Base-by-base conservation (phyloP, 257 asterid species). In the Forsythia suspensa region DNA sequence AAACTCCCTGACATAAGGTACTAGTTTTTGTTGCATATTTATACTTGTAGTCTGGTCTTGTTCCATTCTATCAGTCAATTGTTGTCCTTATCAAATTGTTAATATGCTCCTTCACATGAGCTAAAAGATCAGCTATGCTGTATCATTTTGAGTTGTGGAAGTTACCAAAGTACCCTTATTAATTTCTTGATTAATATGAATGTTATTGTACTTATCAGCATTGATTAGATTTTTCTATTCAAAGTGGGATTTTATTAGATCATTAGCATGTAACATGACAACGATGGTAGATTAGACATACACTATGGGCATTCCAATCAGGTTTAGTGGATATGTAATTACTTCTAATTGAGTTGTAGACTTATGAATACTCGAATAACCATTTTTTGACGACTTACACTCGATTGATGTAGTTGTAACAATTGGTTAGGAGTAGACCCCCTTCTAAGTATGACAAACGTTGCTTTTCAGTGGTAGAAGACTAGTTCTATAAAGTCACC, bases 1-100 rank as follows among this genome's bases (percentile, higher is more conserved):
- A 85, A 71, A 86, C 87, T 88, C 84, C 73, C 80, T 89, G 90
- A 89, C 94, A 89, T 71, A 83, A 82, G 84, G 75, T 77, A 83
- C 76, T 70, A 18, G 76, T 76, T 86, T 76, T 80, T 63, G 71
- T 80, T 77, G 75, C 84, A 65, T 89, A 91, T 91, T 90, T 91
- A 93, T 93, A 91, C 78, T 57, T 81, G 84, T 63, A 76, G 63
- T 70, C 81, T 36, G 18, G 71, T 72, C 76, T 76, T 70, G 73
- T 74, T 77, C 72, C 73, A 43, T 65, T 65, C 81, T 77, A 74
- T 86, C 84, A 75, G 84, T 86, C 95, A 75, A 79, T 72, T 63
- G n/a, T 39, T 83, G 92, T 91, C 93, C 10, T 81, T 84, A 36
- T 87, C 90, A 85, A 78, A 67, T 89, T 72, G 75, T 81, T 84